These are phyloP conservation scores for Pyrus hybrid DNA, from an alignment of 331 rosid genomes.

Conservation along the genomic window DNA sequence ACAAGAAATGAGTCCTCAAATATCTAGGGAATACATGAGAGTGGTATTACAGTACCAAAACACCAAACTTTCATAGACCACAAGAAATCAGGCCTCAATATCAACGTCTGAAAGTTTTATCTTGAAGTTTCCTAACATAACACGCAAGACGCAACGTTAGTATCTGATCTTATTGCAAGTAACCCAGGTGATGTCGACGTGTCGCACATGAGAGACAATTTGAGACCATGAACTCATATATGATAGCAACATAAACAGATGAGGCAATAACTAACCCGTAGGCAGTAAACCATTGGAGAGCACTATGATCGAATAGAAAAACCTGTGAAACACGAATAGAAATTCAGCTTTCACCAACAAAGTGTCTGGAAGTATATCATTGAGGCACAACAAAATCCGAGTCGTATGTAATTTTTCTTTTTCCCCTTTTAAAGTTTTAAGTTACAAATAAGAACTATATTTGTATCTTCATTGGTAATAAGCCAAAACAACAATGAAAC, in stretches of 20 bases:
- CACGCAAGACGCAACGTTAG: background rate
- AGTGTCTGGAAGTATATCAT: background rate
- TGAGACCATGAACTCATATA: background rate
- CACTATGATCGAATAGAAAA: conserved; percentile 92
- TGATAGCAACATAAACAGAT: conserved; percentile 1
- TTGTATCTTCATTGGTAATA: background rate
- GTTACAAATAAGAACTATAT: background rate
- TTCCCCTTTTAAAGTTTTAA: background rate
- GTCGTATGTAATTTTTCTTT: background rate
- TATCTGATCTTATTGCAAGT: background rate
- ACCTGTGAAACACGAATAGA: conserved; percentile 40
- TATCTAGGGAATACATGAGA: background rate
- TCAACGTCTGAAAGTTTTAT: background rate
- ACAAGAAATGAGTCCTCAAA: too few relatives aligned
- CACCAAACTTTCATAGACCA: background rate
- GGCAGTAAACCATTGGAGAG: conserved; percentile 86
- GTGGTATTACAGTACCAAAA: background rate
- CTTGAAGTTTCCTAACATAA: background rate
- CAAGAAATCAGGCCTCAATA: background rate
- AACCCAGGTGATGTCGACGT: background rate
- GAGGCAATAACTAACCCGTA: conserved; percentile 53
- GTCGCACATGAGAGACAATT: background rate
- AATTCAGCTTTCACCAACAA: background rate
- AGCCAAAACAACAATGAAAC: background rate
- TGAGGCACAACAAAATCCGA: background rate